These are phyloP conservation scores for Chondrostereum purpureum DNA, from an alignment of 1,284 basidiomycete genomes.

Conservation along the genomic window DNA sequence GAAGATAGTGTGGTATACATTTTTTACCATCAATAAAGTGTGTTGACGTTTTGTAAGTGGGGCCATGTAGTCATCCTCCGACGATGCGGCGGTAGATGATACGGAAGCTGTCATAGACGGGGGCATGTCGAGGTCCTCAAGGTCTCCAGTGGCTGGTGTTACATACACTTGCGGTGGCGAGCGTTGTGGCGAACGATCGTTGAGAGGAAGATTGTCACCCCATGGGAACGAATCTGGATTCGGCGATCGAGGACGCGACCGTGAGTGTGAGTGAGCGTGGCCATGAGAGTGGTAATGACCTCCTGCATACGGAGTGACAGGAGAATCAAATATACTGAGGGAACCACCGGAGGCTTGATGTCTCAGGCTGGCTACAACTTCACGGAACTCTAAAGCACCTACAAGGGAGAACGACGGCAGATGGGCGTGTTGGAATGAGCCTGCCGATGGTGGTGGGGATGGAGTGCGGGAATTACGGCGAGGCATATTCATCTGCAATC, in stretches of 20 bases:
- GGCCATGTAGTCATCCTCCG: constrained; percentile 45
- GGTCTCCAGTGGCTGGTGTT: constrained; percentile 21
- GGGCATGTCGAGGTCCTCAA: constrained; percentile 14
- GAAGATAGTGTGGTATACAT: constrained; percentile 64
- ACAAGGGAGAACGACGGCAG: constrained; percentile 86
- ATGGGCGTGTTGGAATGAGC: constrained; percentile 33
- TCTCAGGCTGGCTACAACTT: constrained; percentile 78
- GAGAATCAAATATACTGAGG: constrained; percentile 60
- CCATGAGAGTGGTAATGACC: constrained; percentile 55
- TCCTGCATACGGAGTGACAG: constrained; percentile 63
- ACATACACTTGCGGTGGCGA: constrained; percentile 20
- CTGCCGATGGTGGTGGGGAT: constrained; percentile 28
- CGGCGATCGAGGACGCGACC: constrained; percentile 28
- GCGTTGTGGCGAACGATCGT: constrained; percentile 31
- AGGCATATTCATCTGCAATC: constrained; percentile 35
- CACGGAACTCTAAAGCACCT: constrained; percentile 89
- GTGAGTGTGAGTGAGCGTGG: constrained; percentile 21
- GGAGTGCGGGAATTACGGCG: constrained; percentile 35
- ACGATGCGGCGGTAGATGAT: constrained; percentile 49
- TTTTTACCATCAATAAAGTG: constrained; percentile 31
- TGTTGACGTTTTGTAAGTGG: constrained; percentile 36
- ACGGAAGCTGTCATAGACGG: constrained; percentile 26
- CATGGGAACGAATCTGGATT: constrained; percentile 35
- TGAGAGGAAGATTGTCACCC: constrained; percentile 43
- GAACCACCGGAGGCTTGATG: constrained; percentile 52